Base-by-base conservation (phyloP, 352 stramenopile species). In the Pythium plurisporium region DNA sequence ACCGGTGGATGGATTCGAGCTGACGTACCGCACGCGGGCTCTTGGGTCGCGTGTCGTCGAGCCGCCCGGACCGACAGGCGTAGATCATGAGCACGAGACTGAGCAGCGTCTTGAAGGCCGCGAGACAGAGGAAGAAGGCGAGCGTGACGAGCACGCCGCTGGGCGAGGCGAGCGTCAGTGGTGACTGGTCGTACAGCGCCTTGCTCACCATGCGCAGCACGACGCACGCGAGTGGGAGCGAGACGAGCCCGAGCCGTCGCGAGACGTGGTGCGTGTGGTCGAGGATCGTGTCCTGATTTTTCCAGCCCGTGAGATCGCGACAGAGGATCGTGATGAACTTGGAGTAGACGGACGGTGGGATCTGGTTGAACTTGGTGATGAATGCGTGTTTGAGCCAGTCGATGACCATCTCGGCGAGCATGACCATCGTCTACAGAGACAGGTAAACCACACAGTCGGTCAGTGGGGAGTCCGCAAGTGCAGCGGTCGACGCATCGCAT, bases 371-470 rank as follows among this genome's bases (percentile, higher is more conserved):
- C 62, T 99, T 99, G 46, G 93, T 98, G 62, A 99, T 99, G 73
- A 99, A 99, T 5, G 90, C 91, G 71, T 99, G 97, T 74, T 99
- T 99, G 55, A 99, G 90, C 93, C 94, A 99, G 76, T 99, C 97
- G 50, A 96, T 96, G 48, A 99, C 61, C 65, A 98, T 89, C 72
- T 99, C 96, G 12, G 88, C 85, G 10, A 86, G 62, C 57, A 97
- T 87, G 23, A 99, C 91, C 72, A 98, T 88, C 1, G 78, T 73
- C 79, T 89, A 31, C 25, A 38, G 15, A 45, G 20, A 30, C 27
- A 41, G 29, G 12, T n/a, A 25, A 49, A 3, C 41, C 27, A 29
- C 10, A 30, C 14, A 27, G 14, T 11, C 25, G 19, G 20, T 47
- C 14, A 8, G 20, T 26, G 41, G 11, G n/a, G 36, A 42, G 12